phyloP scores from a whole-genome alignment of 768 basidiomycete genomes.

The Pleurotus salmoneostramineus region DNA sequence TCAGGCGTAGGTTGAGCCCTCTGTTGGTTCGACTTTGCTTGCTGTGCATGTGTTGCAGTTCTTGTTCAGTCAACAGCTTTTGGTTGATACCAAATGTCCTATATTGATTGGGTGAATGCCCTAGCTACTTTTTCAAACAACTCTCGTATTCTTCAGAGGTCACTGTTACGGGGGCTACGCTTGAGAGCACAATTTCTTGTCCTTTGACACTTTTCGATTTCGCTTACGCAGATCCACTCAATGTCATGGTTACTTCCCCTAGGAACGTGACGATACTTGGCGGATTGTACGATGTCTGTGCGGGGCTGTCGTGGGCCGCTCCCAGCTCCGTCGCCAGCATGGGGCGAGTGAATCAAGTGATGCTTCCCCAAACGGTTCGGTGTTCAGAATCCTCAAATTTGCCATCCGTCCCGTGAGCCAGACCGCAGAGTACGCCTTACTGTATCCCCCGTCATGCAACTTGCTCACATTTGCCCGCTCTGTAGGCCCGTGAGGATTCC shows the following conservation, averaged over 20 bases:
- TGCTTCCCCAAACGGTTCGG: slow-evolving; percentile 19
- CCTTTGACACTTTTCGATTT: slow-evolving; percentile 8
- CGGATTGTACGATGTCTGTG: slow-evolving; percentile 70
- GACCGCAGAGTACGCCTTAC: slow-evolving; percentile 44
- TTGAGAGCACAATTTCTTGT: slow-evolving; percentile 62
- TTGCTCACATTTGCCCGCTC: neutral
- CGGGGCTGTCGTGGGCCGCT: slow-evolving; percentile 77
- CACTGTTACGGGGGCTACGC: slow-evolving; percentile 84
- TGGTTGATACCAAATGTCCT: slow-evolving; percentile 97
- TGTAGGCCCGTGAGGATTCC: slow-evolving; percentile 47
- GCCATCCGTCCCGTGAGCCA: slow-evolving; percentile 71
- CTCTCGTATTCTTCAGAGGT: slow-evolving; percentile 68
- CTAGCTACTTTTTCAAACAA: slow-evolving; percentile 74
- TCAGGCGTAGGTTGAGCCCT: slow-evolving; percentile 43
- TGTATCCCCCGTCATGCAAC: neutral
- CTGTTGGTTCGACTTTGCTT: slow-evolving; percentile 40
- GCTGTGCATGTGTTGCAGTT: slow-evolving; percentile 11
- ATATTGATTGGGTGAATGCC: slow-evolving; percentile 45
- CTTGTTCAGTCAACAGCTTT: slow-evolving; percentile 30
- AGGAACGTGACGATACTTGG: slow-evolving; percentile 63
- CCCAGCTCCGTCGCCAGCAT: slow-evolving; percentile 42
- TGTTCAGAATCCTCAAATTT: slow-evolving; percentile 80
- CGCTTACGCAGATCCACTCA: slow-evolving; percentile 13
- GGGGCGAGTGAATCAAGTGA: slow-evolving; percentile 7
- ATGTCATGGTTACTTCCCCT: slow-evolving; percentile 9